A percentile compares a stretch with the other conserved stretches of the same genome.
Conservation (phyloP, 768 basidiomycete species). For the Pulveroboletus ravenelii region DNA sequence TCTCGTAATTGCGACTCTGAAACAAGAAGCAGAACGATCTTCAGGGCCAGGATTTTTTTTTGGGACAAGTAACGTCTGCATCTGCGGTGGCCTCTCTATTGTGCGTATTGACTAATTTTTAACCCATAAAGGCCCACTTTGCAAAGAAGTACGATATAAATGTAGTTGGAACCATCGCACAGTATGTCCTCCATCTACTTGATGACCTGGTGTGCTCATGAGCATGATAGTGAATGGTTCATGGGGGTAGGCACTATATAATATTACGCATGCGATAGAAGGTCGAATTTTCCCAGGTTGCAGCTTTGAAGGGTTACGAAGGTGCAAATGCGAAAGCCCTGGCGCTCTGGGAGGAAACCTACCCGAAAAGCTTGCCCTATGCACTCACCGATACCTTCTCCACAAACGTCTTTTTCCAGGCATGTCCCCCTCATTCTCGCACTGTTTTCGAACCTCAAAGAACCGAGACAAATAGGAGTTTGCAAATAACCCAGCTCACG, state of each 20-base stretch:
- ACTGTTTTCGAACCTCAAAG: background rate
- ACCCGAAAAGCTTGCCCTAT: constrained; percentile 52
- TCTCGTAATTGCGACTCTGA: constrained; percentile 62
- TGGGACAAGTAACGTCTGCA: constrained; percentile 85
- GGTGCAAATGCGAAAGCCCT: constrained; percentile 69
- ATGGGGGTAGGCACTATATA: constrained; percentile 60
- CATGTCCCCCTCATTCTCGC: constrained; percentile 21
- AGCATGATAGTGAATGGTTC: constrained; percentile 69
- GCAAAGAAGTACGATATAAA: constrained; percentile 65
- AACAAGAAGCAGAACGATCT: constrained; percentile 56
- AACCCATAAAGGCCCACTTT: constrained; percentile 61
- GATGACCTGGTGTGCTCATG: constrained; percentile 2
- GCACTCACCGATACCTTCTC: constrained; percentile 97
- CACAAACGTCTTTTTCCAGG: constrained; percentile 79
- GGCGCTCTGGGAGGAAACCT: constrained; percentile 81
- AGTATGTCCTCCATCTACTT: constrained; percentile 47
- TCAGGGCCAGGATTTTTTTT: constrained; percentile 41
- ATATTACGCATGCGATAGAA: background rate
- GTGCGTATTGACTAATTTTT: background rate
- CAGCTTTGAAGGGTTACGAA: constrained; percentile 80
- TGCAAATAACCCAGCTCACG: constrained; percentile 49
- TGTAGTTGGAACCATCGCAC: constrained; percentile 80
- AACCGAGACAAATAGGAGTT: constrained; percentile 47
- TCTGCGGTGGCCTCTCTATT: background rate
- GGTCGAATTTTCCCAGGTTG: constrained; percentile 46